Percentiles rank a stretch among this genome's conserved stretches.
These are phyloP conservation scores for Thelephora terrestris DNA, from an alignment of 1,284 basidiomycete species.

Conservation along the genomic window DNA sequence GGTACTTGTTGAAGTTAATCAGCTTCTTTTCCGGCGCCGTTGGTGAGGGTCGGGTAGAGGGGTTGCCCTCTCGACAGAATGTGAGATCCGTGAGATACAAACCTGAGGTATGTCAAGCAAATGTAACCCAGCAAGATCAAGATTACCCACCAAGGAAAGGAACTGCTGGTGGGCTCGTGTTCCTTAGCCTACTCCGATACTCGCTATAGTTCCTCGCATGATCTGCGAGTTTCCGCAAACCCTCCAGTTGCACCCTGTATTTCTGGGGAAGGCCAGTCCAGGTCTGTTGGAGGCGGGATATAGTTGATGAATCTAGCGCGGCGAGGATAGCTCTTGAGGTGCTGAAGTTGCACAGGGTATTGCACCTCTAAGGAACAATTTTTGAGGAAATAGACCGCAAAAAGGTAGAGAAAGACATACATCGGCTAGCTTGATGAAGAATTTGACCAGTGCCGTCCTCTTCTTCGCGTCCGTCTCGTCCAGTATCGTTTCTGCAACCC, in stretches of 20 bases:
- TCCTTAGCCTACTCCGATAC: conserved; percentile 78
- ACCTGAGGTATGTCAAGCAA: conserved; percentile 33
- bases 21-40: conserved; percentile 69
- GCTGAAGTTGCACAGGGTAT: conserved; percentile 81
- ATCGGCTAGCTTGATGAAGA: conserved; percentile 93
- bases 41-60: conserved; percentile 75
- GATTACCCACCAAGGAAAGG: conserved; percentile 75
- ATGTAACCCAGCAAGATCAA: conserved; percentile 5
- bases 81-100: conserved; percentile 88
- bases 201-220: conserved; percentile 87
- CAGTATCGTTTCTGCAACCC: conserved; percentile 91
- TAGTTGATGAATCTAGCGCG: conserved; percentile 90
- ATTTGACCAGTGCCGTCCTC: conserved; percentile 79
- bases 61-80: conserved; percentile 93
- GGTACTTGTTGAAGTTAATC: conserved; percentile 93
- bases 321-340: conserved; percentile 90
- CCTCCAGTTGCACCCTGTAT: conserved; percentile 71
- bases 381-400: conserved; percentile 16
- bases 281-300: conserved; percentile 83
- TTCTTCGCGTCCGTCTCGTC: conserved; percentile 86
- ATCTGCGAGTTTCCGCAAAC: conserved; percentile 78
- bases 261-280: conserved; percentile 86
- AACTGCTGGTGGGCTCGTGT: conserved; percentile 78
- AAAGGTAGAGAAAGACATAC: conserved; percentile 38
- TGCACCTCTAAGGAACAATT: conserved; percentile 59